These are phyloP conservation scores for Paecilomyces fulvus DNA, from an alignment of 2,329 filamentous ascomycete species.

Conservation along the genomic window DNA sequence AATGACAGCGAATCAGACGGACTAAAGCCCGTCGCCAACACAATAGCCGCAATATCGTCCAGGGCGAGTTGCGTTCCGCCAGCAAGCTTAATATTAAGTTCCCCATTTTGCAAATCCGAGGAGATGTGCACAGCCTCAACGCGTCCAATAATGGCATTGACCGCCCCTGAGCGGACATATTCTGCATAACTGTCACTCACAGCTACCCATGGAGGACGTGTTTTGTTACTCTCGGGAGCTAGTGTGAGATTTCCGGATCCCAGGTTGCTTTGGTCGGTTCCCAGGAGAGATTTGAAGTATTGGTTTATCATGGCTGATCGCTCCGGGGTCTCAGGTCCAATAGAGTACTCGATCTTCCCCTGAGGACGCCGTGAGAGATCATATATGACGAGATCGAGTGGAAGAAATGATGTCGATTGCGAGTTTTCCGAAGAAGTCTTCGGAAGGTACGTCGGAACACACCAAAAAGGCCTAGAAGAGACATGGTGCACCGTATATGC, in stretches of 20 bases:
- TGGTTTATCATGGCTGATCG: conserved; percentile 48
- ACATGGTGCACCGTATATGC: conserved; percentile 55
- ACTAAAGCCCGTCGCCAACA: conserved; percentile 70
- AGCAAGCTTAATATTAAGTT: conserved; percentile 28
- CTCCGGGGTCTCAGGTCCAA: conserved; percentile 56
- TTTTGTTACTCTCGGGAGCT: conserved; percentile 31
- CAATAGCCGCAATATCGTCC: conserved; percentile 54
- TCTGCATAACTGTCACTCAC: conserved; percentile 66
- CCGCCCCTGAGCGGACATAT: conserved; percentile 59
- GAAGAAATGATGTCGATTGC: conserved; percentile 53
- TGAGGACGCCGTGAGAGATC: conserved; percentile 56
- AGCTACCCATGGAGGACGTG: conserved; percentile 56
- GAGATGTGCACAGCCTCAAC: conserved; percentile 9
- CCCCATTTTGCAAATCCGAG: conserved; percentile 3
- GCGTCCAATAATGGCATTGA: conserved; percentile 43
- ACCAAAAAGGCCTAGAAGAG: conserved; percentile 61
- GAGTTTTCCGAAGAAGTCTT: conserved; percentile 30
- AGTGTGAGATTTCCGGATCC: conserved; percentile 26
- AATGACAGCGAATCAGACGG: conserved; percentile 57
- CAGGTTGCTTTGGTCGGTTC: conserved; percentile 36
- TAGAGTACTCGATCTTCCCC: conserved; percentile 51
- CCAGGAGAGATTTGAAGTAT: conserved; percentile 37
- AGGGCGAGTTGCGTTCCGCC: conserved; percentile 37
- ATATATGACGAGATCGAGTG: conserved; percentile 64
- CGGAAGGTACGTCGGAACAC: conserved; percentile 50